Percentiles rank a stretch among this genome's conserved stretches.
These are phyloP conservation scores for Aspergillus egyptiacus DNA, from an alignment of 495 filamentous ascomycete genomes.

Conservation along the genomic window DNA sequence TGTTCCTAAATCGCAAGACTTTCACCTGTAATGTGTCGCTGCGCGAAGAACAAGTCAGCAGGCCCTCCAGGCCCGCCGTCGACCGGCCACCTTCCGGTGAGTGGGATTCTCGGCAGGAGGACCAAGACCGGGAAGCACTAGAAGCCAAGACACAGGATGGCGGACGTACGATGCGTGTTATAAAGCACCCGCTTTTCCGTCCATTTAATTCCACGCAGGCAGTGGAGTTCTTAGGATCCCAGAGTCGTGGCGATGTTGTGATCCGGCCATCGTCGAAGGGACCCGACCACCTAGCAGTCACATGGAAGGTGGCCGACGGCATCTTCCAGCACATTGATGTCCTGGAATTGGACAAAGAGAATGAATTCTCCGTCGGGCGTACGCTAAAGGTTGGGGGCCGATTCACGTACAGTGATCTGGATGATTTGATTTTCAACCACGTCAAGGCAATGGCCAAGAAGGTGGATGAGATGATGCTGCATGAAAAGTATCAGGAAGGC, in stretches of 20 bases:
- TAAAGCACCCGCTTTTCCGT: constrained; percentile 93
- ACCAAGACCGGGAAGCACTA: constrained; percentile 66
- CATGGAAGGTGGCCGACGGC: constrained; percentile 95
- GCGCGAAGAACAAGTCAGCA: constrained; percentile 68
- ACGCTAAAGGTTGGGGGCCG: constrained; percentile 76
- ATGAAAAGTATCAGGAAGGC: constrained; percentile 83
- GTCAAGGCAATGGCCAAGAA: constrained; percentile 97
- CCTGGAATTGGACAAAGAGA: constrained; percentile 91
- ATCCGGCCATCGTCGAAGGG: constrained; percentile 93
- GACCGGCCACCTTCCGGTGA: constrained; percentile 64
- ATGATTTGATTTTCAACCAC: constrained; percentile 94
- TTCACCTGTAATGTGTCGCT: constrained; percentile 78
- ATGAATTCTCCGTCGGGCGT: constrained; percentile 85
- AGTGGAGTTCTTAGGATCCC: constrained; percentile 84
- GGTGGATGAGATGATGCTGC: constrained; percentile 88
- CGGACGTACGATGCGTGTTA: constrained; percentile 81
- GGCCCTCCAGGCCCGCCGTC: constrained; percentile 56
- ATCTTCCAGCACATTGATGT: constrained; percentile 97
- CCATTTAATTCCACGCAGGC: constrained; percentile 90
- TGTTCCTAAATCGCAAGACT: constrained; percentile 74
- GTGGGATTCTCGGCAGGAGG: constrained; percentile 82
- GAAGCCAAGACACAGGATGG: constrained; percentile 75
- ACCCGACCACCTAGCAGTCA: constrained; percentile 88
- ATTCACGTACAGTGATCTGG: constrained; percentile 89
- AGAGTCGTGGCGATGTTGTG: constrained; percentile 80